A percentile compares a stretch with the other conserved stretches of the same genome.
Evolutionary conservation across 1,139 yeast genomes (phyloP).

Genomic region (Hansenula lynferdii): DNA sequence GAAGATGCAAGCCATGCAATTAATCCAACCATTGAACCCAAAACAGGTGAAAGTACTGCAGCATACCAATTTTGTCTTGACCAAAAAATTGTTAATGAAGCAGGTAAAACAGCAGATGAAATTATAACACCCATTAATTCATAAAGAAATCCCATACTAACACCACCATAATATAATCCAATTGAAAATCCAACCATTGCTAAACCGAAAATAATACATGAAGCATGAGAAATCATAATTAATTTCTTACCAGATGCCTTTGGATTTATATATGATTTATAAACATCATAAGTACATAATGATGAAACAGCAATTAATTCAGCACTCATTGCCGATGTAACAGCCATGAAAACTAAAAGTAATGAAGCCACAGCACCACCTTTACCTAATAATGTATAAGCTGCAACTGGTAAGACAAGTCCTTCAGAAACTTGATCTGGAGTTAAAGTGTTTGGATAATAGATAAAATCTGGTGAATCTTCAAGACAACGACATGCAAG

Average conservation of each 20-base stretch:
- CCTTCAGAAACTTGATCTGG: slow-evolving; percentile 74
- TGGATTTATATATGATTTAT: slow-evolving; percentile 76
- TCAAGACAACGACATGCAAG: slow-evolving; percentile 73
- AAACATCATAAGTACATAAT: slow-evolving; percentile 78
- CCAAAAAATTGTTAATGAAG: slow-evolving; percentile 68
- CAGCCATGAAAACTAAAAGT: slow-evolving; percentile 77
- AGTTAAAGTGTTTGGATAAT: slow-evolving; percentile 63
- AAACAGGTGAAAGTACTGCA: slow-evolving; percentile 54
- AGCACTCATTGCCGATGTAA: slow-evolving; percentile 78
- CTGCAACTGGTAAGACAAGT: slow-evolving; percentile 80
- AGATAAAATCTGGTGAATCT: slow-evolving; percentile 64
- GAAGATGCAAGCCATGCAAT: slow-evolving; percentile 65
- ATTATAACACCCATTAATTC: slow-evolving; percentile 86
- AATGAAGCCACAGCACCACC: slow-evolving; percentile 85
- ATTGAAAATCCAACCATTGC: slow-evolving; percentile 78
- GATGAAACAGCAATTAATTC: slow-evolving; percentile 87
- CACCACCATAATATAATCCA: slow-evolving; percentile 77
- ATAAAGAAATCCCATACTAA: slow-evolving; percentile 81
- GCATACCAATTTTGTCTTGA: slow-evolving; percentile 58
- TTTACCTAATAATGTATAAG: slow-evolving; percentile 76
- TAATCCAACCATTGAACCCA: slow-evolving; percentile 58
- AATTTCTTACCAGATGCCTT: slow-evolving; percentile 68
- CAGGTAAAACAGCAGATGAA: slow-evolving; percentile 81
- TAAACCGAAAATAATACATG: slow-evolving; percentile 63
- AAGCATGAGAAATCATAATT: slow-evolving; percentile 59